phyloP scores from a whole-genome alignment of 192 early-diverging fungal genomes.

The Geosiphon pyriformis region DNA sequence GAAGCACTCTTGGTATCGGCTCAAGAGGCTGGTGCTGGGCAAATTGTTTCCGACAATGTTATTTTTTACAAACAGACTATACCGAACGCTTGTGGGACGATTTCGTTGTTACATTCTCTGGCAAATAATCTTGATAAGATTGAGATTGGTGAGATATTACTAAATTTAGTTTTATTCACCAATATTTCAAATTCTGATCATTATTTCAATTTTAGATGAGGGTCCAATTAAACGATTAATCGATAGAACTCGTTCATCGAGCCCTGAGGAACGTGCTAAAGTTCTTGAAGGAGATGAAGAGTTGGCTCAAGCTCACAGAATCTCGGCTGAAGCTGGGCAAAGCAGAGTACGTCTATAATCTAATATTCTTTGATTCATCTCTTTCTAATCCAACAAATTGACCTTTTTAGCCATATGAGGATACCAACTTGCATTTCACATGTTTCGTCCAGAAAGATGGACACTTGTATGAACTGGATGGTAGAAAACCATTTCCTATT shows the following conservation, averaged over 20 bases:
- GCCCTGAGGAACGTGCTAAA: constrained; percentile 69
- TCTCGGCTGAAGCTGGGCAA: constrained; percentile 56
- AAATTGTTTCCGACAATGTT: constrained; percentile 50
- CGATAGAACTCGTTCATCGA: constrained; percentile 49
- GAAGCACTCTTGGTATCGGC: constrained; percentile 41
- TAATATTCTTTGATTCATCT: no score
- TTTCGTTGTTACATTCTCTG: constrained; percentile 86
- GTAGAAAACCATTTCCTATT: constrained; percentile 73
- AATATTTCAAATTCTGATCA: background rate
- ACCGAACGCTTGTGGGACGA: constrained; percentile 90
- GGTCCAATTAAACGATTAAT: constrained; percentile 64
- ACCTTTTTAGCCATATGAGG: no score
- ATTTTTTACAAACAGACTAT: constrained; percentile 87
- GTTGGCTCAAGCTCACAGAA: constrained; percentile 52
- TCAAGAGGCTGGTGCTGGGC: constrained; percentile 34
- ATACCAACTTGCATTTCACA: constrained; percentile 81
- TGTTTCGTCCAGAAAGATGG: constrained; percentile 78
- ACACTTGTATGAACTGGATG: constrained; percentile 85
- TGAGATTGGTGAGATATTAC: constrained; percentile 31
- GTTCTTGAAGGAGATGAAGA: constrained; percentile 59
- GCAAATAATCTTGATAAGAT: constrained; percentile 61
- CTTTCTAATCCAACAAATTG: no score
- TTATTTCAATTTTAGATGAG: constrained; percentile 26
- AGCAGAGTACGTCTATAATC: constrained; percentile 39
- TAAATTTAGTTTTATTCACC: background rate